These are phyloP conservation scores for Chaetomium fimeti DNA, from an alignment of 495 filamentous ascomycete genomes.

Conservation along the genomic window DNA sequence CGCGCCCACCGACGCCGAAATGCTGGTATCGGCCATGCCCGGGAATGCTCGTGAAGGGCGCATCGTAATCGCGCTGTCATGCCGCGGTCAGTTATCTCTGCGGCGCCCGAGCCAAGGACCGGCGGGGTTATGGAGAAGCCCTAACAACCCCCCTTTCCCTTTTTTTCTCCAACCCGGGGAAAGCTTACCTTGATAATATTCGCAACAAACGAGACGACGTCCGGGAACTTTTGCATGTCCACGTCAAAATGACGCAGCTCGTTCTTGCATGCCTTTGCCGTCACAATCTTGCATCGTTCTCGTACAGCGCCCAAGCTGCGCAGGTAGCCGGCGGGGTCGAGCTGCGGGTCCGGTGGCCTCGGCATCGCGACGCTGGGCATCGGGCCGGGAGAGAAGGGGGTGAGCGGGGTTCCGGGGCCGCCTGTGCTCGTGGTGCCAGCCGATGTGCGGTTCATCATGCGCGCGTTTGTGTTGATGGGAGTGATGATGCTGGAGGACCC, in stretches of 20 bases:
- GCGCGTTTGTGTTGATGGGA: slow-evolving; percentile 31
- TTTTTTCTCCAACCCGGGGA: too few relatives aligned
- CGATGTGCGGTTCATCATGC: slow-evolving; percentile 41
- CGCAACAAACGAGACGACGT: slow-evolving; percentile 88
- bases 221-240: slow-evolving; percentile 80
- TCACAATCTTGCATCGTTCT: slow-evolving; percentile 69
- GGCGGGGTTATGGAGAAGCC: neutral
- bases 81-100: slow-evolving; percentile 2
- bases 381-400: slow-evolving; percentile 44
- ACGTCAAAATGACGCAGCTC: slow-evolving; percentile 87
- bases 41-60: slow-evolving; percentile 81
- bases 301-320: slow-evolving; percentile 86
- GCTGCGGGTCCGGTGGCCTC: slow-evolving; percentile 79
- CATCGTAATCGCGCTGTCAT: slow-evolving; percentile 77
- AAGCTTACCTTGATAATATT: slow-evolving; percentile 86
- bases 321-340: slow-evolving; percentile 91
- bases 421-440: slow-evolving; percentile 41
- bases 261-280: slow-evolving; percentile 74
- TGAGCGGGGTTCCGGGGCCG: slow-evolving; percentile 43
- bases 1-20: slow-evolving; percentile 77
- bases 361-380: slow-evolving; percentile 66
- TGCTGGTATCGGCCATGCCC: slow-evolving; percentile 88
- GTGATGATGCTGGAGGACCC: slow-evolving; percentile 38
- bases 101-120: neutral
- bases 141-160: neutral